A percentile compares a stretch with the other conserved stretches of the same genome.
These are phyloP conservation scores for Aspergillus sergii DNA, from an alignment of 2,329 filamentous ascomycete genomes.

Conservation along the genomic window DNA sequence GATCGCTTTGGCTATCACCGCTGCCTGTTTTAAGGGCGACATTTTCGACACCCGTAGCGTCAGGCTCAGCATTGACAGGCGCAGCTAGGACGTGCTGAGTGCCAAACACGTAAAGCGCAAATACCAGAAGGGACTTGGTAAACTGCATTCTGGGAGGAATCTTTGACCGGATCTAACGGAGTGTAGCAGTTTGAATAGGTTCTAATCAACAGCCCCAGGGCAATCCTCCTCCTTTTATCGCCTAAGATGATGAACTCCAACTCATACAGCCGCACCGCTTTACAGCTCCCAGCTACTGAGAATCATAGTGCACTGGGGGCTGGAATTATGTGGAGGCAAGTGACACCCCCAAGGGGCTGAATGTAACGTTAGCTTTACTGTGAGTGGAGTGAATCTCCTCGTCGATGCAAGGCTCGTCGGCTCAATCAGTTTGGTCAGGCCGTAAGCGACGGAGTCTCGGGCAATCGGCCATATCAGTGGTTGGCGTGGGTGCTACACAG, in stretches of 20 bases:
- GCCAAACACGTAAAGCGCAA: not conserved
- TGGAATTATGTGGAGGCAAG: not conserved
- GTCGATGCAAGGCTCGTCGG: not conserved
- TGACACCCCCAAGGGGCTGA: not conserved
- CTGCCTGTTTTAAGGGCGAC: not conserved
- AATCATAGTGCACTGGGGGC: not conserved
- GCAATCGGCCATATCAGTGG: not conserved
- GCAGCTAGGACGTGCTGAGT: not conserved
- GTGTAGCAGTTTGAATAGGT: not conserved
- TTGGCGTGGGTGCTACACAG: not conserved
- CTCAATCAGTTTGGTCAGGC: not conserved
- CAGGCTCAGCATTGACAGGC: not conserved
- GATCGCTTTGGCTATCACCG: not conserved
- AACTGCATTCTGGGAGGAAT: not conserved
- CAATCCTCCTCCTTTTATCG: not conserved
- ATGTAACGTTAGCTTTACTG: not conserved
- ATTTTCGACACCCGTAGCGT: not conserved
- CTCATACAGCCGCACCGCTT: not conserved
- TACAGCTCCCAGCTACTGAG: not conserved
- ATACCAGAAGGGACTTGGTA: not conserved
- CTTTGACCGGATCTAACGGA: not conserved
- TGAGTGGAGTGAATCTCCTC: not conserved
- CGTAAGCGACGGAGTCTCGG: not conserved
- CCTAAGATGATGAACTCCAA: not conserved
- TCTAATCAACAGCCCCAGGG: not conserved